phyloP scores from a whole-genome alignment of 345 rosid species.

The Hibiscus trionum region DNA sequence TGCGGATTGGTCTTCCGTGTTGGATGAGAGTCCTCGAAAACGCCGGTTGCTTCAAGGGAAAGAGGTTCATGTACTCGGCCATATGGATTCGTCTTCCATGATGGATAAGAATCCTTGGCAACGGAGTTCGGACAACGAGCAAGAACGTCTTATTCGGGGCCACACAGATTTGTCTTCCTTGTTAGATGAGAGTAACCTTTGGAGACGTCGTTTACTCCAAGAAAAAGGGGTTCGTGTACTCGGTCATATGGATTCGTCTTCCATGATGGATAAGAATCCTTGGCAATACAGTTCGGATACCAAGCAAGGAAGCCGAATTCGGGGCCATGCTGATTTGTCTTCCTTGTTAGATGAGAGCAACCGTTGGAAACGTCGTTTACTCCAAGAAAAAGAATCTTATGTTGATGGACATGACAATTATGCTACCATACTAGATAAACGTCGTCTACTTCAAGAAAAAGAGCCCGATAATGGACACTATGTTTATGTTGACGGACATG shows the following conservation, averaged over 20 bases:
- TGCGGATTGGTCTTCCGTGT: not conserved
- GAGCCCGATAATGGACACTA: not conserved
- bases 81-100: conserved; percentile 5
- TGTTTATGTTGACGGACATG: not conserved
- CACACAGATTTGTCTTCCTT: conserved; percentile 8
- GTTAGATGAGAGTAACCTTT: not conserved
- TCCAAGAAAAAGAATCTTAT: not conserved
- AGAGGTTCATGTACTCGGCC: conserved; percentile 12
- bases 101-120: not conserved
- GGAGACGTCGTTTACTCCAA: not conserved
- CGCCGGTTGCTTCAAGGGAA: conserved; percentile 13
- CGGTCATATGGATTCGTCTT: conserved; percentile 15
- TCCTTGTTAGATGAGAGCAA: not conserved
- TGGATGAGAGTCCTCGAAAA: not conserved
- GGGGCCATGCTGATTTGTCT: conserved; percentile 14
- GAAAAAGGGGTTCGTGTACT: not conserved
- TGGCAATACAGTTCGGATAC: not conserved
- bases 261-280: not conserved
- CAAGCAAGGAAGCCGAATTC: not conserved
- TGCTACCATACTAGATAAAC: not conserved
- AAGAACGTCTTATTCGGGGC: conserved; percentile 1
- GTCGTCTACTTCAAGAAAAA: not conserved
- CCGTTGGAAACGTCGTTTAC: not conserved
- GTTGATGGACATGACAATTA: not conserved
- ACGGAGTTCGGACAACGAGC: not conserved